Base-by-base conservation (phyloP, 2,329 filamentous ascomycete genomes). In the Plenodomus biglobosus region DNA sequence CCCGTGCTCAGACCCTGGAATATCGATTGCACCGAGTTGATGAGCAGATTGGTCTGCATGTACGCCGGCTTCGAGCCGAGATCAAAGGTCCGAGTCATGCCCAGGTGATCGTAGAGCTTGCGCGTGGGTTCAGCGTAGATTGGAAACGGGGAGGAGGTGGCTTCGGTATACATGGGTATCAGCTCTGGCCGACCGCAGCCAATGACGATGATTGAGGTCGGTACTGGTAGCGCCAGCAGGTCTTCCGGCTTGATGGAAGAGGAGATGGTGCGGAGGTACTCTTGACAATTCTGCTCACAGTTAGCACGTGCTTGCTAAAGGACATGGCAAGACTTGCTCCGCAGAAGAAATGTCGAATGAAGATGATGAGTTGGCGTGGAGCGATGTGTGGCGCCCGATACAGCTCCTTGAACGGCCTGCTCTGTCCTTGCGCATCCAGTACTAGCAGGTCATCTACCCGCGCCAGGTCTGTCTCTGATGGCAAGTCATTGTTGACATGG, bases 311-410 rank as follows among this genome's bases (percentile, higher is more conserved):
- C 20, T 8, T 8, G 11, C 15, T 20, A 10, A 4, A 6, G 10
- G 17, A 15, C 18, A 38, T 3, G 18, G 27, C 15, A 17, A 8
- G 8, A 78, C 85, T 70, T 78, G 89, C 87, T 30, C 86, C 86
- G 66, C 88, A 91, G 77, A 88, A 90, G 72, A 91, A 92, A 73
- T 91, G 87, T 38, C 88, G 80, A 48, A 92, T 79, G 65, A 92
- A 91, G 57, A 91, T 82, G 36, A 90, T 72, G 24, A 92, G 76
- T 21, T 88, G 82, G 2, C 84, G 53, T 1, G 65, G 63, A 27
- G 70, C 70, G 8, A 67, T 60, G 13, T 64, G 69, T 5, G 65
- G 61, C 38, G 65, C 70, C 20, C 58, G 48, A 46, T 72, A 72
- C 22, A 74, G 50, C 22, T 67, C 66, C 46, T 64, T 70, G 63